Evolutionary conservation across 495 filamentous ascomycete genomes (phyloP), one percentile per base, ranked within the genome.

Genomic region (Corynascus novoguineensis): DNA sequence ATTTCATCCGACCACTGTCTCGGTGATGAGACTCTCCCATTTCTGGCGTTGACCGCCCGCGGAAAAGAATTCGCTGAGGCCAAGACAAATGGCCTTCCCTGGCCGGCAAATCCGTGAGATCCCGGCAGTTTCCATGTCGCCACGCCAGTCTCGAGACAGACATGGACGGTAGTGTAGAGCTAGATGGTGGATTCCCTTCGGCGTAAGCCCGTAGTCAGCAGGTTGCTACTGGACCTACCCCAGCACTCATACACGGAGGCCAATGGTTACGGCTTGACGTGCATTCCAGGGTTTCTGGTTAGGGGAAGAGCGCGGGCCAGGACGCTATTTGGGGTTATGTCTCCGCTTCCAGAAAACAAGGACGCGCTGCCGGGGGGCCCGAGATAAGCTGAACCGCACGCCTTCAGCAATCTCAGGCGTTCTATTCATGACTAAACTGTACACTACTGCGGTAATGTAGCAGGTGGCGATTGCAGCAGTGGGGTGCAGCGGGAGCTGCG

Each of bases 341-440:
- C n/a, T n/a, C n/a, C n/a, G n/a, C n/a, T n/a, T n/a, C n/a, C n/a
- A n/a, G n/a, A n/a, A n/a, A n/a, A n/a, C n/a, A n/a, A n/a, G n/a
- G n/a, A n/a, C n/a, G n/a, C n/a, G n/a, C n/a, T n/a, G n/a, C n/a
- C n/a, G n/a, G n/a, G n/a, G n/a, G n/a, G n/a, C n/a, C n/a, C n/a
- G 31, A 24, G 27, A 31, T 5, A 40, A 51, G 49, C 49, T 51
- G 49, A 40, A 34, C 28, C 22, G 34, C 49, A 17, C 49, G 32
- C 49, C 34, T n/a, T 51, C 49, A 22, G 22, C 49, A 51, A 11
- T 4, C 11, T 28, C n/a, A n/a, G 21, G 27, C 22, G 19, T 44
- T 32, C 51, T 40, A 53, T 44, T 28, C 28, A 14, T 22, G 49
- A 40, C 42, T 37, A n/a, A n/a, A n/a, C n/a, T n/a, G n/a, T n/a